Conservation (phyloP, 1,139 yeast species). For the Lodderomyces elongisporus region DNA sequence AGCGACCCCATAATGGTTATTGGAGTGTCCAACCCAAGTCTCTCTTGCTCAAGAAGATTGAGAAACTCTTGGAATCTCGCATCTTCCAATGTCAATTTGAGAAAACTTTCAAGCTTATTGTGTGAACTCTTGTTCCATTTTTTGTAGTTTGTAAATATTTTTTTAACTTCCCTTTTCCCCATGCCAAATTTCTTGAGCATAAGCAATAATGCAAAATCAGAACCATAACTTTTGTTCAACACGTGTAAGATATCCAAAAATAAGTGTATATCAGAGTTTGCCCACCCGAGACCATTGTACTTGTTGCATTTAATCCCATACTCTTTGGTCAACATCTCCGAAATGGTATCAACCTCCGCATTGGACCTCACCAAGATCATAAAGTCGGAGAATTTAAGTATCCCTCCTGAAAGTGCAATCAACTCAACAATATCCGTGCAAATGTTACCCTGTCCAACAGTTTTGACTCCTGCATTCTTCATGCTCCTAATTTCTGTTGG, state of each 20-base stretch:
- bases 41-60: constrained; percentile 11
- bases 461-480: constrained; percentile 11
- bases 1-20: constrained; percentile 17
- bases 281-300: constrained; percentile 51
- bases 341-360: constrained; percentile 42
- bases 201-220: constrained; percentile 32
- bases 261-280: constrained; percentile 43
- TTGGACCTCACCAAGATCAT: constrained; percentile 53
- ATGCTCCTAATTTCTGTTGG: constrained; percentile 14
- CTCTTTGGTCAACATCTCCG: constrained; percentile 28
- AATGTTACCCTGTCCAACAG: constrained; percentile 1
- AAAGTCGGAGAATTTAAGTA: constrained; percentile 46
- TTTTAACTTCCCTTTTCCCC: constrained; percentile 2
- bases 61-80: constrained; percentile 10
- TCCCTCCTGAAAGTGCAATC: constrained; percentile 36
- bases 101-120: constrained; percentile 16
- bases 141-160: constrained; percentile 3
- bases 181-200: constrained; percentile 19
- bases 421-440: constrained; percentile 15
- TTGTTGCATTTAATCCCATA: constrained; percentile 42
- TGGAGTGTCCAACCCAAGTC: constrained; percentile 14
- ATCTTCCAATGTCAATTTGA: constrained; percentile 5
- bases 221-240: constrained; percentile 24
- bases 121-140: constrained; percentile 5
- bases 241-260: constrained; percentile 49